Evolutionary conservation across 768 basidiomycete genomes (phyloP), one percentile per base, ranked within the genome.

Genomic region (Leucosporidium scottii): DNA sequence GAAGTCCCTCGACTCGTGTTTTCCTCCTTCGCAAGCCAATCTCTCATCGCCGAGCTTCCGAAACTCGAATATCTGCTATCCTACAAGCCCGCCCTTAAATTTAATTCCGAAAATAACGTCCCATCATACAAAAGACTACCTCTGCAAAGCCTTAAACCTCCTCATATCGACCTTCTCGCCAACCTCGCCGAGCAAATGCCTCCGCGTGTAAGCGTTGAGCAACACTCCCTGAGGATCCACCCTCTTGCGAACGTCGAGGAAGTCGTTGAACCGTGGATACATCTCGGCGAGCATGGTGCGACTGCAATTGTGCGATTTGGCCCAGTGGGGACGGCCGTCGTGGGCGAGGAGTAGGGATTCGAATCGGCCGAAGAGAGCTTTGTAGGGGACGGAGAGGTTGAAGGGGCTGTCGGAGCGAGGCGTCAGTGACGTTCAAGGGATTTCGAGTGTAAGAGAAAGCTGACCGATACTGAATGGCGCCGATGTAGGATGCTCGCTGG

Each of bases 401-500:
- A 76, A 90, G 91, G 51, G 82, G 81, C 62, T 82, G 81, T 77
- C 93, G 92, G 59, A 91, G 81, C 27, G 23, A 18, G 44, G 1
- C 17, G 25, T 18, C 17, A 17, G 25, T 7, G 12, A 15, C 10
- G 20, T 27, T 39, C 25, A 23, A 36, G 20, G n/a, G 36, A 48
- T 23, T 20, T 61, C 49, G n/a, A 49, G 39, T 10, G 47, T 18
- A 59, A 54, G 36, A 34, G 34, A 13, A 60, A 31, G 31, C 89
- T 75, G 66, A 97, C 94, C 91, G 91, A 81, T 87, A 99, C 76
- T 93, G 91, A n/a, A 96, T 85, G 61, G 98, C 85, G n/a, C 96
- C 96, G 67, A 99, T 90, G 89, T 93, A 99, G 73, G 87, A 89
- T 12, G 89, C 93, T 76, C 80, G 81, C 65, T 85, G 83, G 61